phyloP scores from a whole-genome alignment of 1,284 basidiomycete genomes.

The Cryptococcus sp. region DNA sequence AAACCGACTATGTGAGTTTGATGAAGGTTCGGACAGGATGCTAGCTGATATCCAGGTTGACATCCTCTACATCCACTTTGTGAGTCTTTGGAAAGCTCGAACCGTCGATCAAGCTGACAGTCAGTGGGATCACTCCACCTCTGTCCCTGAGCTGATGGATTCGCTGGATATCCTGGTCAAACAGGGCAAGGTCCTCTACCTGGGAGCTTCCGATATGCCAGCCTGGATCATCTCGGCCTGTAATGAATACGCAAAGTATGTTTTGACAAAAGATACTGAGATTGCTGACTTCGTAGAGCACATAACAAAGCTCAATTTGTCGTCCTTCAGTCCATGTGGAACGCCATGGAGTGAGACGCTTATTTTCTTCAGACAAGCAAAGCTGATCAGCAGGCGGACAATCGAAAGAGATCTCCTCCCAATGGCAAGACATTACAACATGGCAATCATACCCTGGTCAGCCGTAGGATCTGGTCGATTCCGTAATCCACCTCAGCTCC shows the following conservation, averaged over 20 bases:
- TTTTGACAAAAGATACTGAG: slow-evolving; percentile 53
- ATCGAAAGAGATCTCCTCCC: slow-evolving; percentile 59
- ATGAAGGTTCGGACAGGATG: neutral
- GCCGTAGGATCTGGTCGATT: slow-evolving; percentile 9
- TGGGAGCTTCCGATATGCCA: slow-evolving; percentile 50
- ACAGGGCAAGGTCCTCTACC: slow-evolving; percentile 46
- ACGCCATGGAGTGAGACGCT: slow-evolving; percentile 46
- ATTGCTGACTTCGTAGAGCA: slow-evolving; percentile 12
- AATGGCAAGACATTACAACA: slow-evolving; percentile 7
- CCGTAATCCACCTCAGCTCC: neutral
- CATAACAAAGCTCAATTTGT: slow-evolving; percentile 54
- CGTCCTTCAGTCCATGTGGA: slow-evolving; percentile 57
- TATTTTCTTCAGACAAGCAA: neutral
- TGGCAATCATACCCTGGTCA: slow-evolving; percentile 9
- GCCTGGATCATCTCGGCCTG: slow-evolving; percentile 57
- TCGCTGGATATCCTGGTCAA: slow-evolving; percentile 41
- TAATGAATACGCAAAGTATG: slow-evolving; percentile 53
- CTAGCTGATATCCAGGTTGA: slow-evolving; percentile 25
- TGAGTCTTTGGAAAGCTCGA: neutral
- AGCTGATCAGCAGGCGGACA: slow-evolving; percentile 51
- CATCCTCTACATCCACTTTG: slow-evolving; percentile 31
- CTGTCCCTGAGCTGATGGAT: slow-evolving; percentile 48
- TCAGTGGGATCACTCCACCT: slow-evolving; percentile 46
- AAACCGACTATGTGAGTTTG: slow-evolving; percentile 40
- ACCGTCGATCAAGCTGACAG: neutral